A percentile compares a stretch with the other conserved stretches of the same genome.
Conservation (phyloP, 2,329 filamentous ascomycete genomes). For the Aspergillus brasiliensis region DNA sequence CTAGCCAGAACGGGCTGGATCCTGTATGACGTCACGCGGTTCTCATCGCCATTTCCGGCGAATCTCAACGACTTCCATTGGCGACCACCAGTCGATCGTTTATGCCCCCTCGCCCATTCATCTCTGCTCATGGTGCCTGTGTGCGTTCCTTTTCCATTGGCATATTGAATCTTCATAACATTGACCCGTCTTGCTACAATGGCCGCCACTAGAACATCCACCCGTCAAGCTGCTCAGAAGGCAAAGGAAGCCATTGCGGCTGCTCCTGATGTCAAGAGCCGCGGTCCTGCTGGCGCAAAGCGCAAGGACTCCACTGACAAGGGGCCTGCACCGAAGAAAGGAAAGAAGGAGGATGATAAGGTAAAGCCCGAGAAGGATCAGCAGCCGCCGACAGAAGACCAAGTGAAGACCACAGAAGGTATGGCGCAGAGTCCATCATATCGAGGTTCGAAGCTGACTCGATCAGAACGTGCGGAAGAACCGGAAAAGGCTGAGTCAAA, state of each 20-base stretch:
- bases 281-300: conserved; percentile 37
- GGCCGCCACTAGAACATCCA: conserved; percentile 40
- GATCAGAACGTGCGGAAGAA: neutral
- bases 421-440: neutral
- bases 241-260: conserved; percentile 45
- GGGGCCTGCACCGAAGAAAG: conserved; percentile 39
- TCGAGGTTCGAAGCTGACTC: neutral
- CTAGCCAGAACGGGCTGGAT: conserved; percentile 8
- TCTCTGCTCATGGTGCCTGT: neutral
- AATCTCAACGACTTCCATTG: neutral
- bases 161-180: neutral
- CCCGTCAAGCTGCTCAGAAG: conserved; percentile 47
- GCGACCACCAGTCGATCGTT: neutral
- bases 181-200: conserved; percentile 21
- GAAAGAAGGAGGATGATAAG: conserved; percentile 34
- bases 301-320: conserved; percentile 40
- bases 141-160: neutral
- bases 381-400: conserved; percentile 15
- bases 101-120: neutral
- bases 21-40: conserved; percentile 38
- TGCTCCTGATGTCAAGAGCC: conserved; percentile 32
- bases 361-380: conserved; percentile 7
- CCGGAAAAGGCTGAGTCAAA: conserved; percentile 8
- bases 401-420: conserved; percentile 16
- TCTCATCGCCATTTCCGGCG: conserved; percentile 19